Base-by-base conservation (phyloP, 1,284 basidiomycete genomes). In the Pseudozyma tsukubaensis region DNA sequence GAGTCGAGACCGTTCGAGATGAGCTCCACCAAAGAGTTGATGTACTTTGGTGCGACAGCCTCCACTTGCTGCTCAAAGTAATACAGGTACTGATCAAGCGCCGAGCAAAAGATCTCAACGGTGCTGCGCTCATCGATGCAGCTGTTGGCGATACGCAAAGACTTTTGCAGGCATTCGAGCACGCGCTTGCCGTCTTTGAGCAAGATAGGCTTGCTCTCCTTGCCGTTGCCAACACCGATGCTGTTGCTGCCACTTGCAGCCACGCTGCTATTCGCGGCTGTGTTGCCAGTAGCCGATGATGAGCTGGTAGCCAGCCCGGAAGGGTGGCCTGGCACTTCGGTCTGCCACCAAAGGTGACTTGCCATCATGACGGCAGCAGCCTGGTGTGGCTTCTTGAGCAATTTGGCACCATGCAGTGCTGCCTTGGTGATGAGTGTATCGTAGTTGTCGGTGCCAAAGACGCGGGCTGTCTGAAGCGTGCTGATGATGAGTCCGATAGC, bases 261-360 rank as follows among this genome's bases (percentile, higher is more conserved):
- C 10, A 52, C 60, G 50, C 62, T 65, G 32, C 21, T 53, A 18
- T 57, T 68, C 7, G 72, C 67, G 37, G 69, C 68, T 4, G 58
- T 52, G 44, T 71, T 71, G 44, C 72, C 66, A 3, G 72, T 69
- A 4, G 72, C 66, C 5, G 72, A 70, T 7, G 72, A 74, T 3
- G 56, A 69, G 29, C 55, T 55, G 37, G 63, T 62, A 11, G 58
- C 50, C 13, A 52, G 47, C 5, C 56, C 49, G 2, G 61, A 51
- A n/a, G 65, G 60, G 32, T 63, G 64, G 8, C 80, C 70, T 8
- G 74, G 63, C 11, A 60, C 45, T 18, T 77, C 77, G 34, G 72
- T 71, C 64, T 84, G 83, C 83, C 83, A 84, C 83, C 83, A 84
- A 14, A 84, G 62, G 57, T 84, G 83, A 59, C 79, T 81, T 12